phyloP scores from a whole-genome alignment of 2,329 filamentous ascomycete genomes.

The Penicillium sp. region DNA sequence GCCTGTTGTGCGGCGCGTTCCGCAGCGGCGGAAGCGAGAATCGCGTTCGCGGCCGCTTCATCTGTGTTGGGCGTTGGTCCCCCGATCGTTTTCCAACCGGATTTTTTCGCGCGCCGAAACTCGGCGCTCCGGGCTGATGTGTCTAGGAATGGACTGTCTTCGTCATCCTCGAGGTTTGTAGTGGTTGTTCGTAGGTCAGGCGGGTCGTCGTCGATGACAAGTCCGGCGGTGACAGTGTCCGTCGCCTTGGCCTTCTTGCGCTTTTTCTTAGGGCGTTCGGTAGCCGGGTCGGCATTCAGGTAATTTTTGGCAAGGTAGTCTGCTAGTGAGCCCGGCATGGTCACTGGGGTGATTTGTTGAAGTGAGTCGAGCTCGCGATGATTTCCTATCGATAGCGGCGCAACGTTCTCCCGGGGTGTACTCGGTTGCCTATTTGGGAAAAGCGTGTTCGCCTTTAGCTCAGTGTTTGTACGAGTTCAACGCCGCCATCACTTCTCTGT shows the following conservation, averaged over 20 bases:
- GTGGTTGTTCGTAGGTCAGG: constrained; percentile 30
- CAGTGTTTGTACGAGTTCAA: too few relatives aligned
- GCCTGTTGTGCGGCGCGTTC: constrained; percentile 53
- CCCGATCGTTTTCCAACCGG: constrained; percentile 69
- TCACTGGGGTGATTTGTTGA: constrained; percentile 3
- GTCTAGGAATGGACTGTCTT: constrained; percentile 32
- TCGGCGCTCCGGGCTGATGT: constrained; percentile 32
- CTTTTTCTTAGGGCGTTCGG: constrained; percentile 51
- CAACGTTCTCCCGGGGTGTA: constrained; percentile 21
- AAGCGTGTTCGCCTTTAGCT: too few relatives aligned
- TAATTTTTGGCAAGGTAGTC: constrained; percentile 90
- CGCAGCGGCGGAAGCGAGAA: constrained; percentile 65
- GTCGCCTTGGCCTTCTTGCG: constrained; percentile 49
- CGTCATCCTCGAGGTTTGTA: constrained; percentile 31
- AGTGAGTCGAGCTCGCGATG: neutral
- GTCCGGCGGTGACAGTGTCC: constrained; percentile 39
- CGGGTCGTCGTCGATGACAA: constrained; percentile 41
- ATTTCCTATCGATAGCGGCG: constrained; percentile 19
- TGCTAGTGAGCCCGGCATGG: constrained; percentile 51
- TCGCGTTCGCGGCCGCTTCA: constrained; percentile 66
- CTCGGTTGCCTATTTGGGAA: too few relatives aligned
- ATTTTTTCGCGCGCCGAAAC: constrained; percentile 71
- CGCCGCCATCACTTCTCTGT: too few relatives aligned
- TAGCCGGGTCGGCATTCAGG: constrained; percentile 57
- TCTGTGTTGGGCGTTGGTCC: constrained; percentile 22